Conservation (phyloP, 306 rosid genomes). For the Abrus precatorius region DNA sequence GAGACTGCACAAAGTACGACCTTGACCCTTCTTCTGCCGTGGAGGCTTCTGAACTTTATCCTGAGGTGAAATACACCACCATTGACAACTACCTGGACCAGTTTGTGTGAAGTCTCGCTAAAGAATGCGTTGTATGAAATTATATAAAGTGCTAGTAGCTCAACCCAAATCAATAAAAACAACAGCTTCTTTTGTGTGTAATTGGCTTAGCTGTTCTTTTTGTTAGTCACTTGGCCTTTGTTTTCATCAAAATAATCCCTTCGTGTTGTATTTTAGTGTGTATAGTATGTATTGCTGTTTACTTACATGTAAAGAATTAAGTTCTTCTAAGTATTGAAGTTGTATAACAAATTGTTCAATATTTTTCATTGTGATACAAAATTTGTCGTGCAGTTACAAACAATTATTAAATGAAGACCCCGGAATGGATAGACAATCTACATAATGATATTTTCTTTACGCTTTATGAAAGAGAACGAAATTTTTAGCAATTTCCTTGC, state of each 20-base stretch:
- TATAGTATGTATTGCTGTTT: too few species aligned
- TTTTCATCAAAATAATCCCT: too few species aligned
- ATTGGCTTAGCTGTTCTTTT: too few species aligned
- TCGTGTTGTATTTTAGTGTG: too few species aligned
- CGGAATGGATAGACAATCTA: not conserved
- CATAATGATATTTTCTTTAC: not conserved
- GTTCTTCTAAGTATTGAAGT: not conserved
- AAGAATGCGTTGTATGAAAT: not conserved
- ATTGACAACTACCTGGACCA: conserved; percentile 21
- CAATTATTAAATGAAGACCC: not conserved
- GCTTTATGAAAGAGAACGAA: not conserved
- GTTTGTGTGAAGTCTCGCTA: conserved; percentile 38
- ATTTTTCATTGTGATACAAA: not conserved
- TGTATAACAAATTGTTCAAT: not conserved
- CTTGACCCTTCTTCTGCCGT: conserved; percentile 23
- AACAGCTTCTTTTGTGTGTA: not conserved
- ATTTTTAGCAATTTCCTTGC: not conserved
- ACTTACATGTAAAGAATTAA: too few species aligned
- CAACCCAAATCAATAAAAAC: not conserved
- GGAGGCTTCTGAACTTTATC: conserved; percentile 48
- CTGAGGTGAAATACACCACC: conserved; percentile 47
- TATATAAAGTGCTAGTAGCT: not conserved
- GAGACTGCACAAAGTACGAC: conserved; percentile 21
- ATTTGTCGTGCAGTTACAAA: not conserved
- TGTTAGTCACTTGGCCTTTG: too few species aligned